These are phyloP conservation scores for Hyaloscypha bicolor DNA, from an alignment of 495 filamentous ascomycete species.

Conservation along the genomic window DNA sequence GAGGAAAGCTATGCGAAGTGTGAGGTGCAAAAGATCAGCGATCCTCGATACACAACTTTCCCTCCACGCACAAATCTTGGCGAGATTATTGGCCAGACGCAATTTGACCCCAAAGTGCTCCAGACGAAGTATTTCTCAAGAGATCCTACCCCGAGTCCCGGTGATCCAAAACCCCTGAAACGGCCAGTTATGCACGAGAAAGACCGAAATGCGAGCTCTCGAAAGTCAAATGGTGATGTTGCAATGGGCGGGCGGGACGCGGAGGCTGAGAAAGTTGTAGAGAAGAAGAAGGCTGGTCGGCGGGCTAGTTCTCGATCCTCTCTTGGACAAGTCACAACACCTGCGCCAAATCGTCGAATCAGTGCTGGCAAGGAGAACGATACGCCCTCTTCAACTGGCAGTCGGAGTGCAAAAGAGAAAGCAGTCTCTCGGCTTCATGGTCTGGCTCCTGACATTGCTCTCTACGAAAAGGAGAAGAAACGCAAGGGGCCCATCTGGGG, in stretches of 20 bases:
- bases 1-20: constrained; percentile 96
- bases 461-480: constrained; percentile 94
- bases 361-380: constrained; percentile 78
- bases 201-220: constrained; percentile 25
- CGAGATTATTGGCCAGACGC: constrained; percentile 87
- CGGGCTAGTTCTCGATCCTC: constrained; percentile 4
- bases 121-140: constrained; percentile 57
- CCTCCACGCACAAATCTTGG: constrained; percentile 87
- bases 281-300: constrained; percentile 4
- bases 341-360: constrained; percentile 22
- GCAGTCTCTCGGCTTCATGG: constrained; percentile 76
- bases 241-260: constrained; percentile 20
- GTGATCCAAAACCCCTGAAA: constrained; percentile 20
- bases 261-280: background rate
- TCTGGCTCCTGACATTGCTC: constrained; percentile 76
- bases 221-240: constrained; percentile 17
- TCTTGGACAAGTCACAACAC: constrained; percentile 20
- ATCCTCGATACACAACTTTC: constrained; percentile 77
- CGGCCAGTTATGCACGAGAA: constrained; percentile 32
- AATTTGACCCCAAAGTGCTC: constrained; percentile 55
- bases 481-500: constrained; percentile 76
- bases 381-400: constrained; percentile 75
- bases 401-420: constrained; percentile 83
- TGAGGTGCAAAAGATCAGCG: constrained; percentile 64
- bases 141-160: constrained; percentile 31